Conservation (phyloP, 441 rosid species). For the Breynia disticha region DNA sequence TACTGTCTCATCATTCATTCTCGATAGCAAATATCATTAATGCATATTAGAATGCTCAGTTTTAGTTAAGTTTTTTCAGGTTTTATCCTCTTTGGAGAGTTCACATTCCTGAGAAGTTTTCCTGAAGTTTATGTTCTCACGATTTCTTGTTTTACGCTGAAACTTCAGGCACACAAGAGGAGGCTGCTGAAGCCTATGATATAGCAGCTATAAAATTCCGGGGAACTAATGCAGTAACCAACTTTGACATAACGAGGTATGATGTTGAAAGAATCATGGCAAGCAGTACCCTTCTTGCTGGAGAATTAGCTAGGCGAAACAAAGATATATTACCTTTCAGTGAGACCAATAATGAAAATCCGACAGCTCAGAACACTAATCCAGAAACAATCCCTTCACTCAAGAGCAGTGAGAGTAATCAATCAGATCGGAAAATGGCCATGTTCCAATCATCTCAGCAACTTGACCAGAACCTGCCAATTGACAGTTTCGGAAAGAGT, state of each 20-base stretch:
- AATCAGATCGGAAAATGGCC: constrained; percentile 37
- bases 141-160: neutral
- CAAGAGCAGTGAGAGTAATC: constrained; percentile 5
- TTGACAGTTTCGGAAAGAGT: constrained; percentile 1
- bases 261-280: constrained; percentile 64
- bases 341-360: constrained; percentile 16
- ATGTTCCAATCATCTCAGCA: constrained; percentile 27
- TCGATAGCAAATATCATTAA: no score
- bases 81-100: neutral
- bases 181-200: constrained; percentile 95
- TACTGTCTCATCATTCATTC: no score
- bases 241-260: constrained; percentile 67
- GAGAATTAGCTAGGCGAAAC: constrained; percentile 54
- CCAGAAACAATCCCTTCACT: constrained; percentile 24
- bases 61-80: neutral
- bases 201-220: constrained; percentile 90
- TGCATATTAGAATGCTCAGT: neutral
- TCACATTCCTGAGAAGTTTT: no score
- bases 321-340: constrained; percentile 21
- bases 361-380: constrained; percentile 11
- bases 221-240: constrained; percentile 86
- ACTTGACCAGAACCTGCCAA: constrained; percentile 26
- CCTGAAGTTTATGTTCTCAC: no score
- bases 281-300: constrained; percentile 46
- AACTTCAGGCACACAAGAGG: constrained; percentile 80